Evolutionary conservation across 2,329 filamentous ascomycete genomes (phyloP).

Genomic region (Exophiala calicioides): DNA sequence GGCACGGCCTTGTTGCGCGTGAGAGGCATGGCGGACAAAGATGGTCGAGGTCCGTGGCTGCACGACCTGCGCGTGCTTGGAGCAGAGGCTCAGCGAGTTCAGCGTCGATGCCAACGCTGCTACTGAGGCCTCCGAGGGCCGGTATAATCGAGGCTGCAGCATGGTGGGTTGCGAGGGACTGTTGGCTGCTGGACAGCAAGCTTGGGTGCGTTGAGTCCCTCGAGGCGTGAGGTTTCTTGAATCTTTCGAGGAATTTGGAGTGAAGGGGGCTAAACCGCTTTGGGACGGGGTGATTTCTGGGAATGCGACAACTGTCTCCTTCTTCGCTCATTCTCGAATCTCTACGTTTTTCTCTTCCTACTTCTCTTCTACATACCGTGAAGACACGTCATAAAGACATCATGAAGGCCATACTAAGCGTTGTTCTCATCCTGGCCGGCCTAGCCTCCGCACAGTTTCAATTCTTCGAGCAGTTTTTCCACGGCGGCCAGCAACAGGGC

Average conservation of each 20-base stretch:
- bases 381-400: slow-evolving; percentile 33
- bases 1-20: slow-evolving; percentile 66
- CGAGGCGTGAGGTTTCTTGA: no score
- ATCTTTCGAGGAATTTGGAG: no score
- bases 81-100: slow-evolving; percentile 35
- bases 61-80: slow-evolving; percentile 35
- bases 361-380: neutral
- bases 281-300: no score
- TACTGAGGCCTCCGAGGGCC: slow-evolving; percentile 43
- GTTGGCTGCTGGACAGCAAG: neutral
- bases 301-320: no score
- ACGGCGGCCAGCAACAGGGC: slow-evolving; percentile 55
- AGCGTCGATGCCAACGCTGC: slow-evolving; percentile 35
- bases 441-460: slow-evolving; percentile 77
- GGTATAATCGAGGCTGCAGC: slow-evolving; percentile 46
- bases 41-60: slow-evolving; percentile 35
- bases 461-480: slow-evolving; percentile 98
- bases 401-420: slow-evolving; percentile 17
- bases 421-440: slow-evolving; percentile 61
- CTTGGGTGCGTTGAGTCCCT: no score
- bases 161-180: slow-evolving; percentile 34
- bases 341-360: neutral
- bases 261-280: no score
- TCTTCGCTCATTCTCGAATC: neutral
- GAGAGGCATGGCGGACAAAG: slow-evolving; percentile 60